phyloP scores from a whole-genome alignment of 768 basidiomycete genomes.

The Inosperma sp. region DNA sequence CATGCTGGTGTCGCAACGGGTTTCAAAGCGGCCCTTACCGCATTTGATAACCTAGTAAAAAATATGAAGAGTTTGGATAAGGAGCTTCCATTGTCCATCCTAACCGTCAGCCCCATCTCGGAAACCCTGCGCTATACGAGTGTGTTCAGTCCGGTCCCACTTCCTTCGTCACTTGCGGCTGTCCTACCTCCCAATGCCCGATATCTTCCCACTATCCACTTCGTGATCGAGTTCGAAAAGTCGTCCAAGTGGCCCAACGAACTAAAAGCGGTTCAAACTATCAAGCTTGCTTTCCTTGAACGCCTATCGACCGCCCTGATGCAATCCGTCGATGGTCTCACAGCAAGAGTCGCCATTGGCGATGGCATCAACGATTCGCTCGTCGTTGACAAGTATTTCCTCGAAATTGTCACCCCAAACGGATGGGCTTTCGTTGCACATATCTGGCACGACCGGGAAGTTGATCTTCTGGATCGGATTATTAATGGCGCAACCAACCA shows the following conservation, averaged over 20 bases:
- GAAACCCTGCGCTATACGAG: slow-evolving; percentile 79
- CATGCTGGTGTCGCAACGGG: slow-evolving; percentile 43
- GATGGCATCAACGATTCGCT: slow-evolving; percentile 44
- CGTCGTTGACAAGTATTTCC: slow-evolving; percentile 60
- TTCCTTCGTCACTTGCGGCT: slow-evolving; percentile 49
- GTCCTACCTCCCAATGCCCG: slow-evolving; percentile 55
- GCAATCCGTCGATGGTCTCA: slow-evolving; percentile 45
- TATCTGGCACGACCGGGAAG: slow-evolving; percentile 88
- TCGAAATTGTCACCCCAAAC: slow-evolving; percentile 74
- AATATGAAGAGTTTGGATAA: slow-evolving; percentile 68
- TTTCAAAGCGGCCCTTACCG: slow-evolving; percentile 68
- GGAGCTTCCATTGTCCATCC: slow-evolving; percentile 71
- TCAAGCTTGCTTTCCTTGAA: slow-evolving; percentile 91
- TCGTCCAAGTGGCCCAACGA: slow-evolving; percentile 96
- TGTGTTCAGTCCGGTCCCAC: slow-evolving; percentile 73
- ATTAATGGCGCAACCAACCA: slow-evolving; percentile 42
- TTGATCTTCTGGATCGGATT: slow-evolving; percentile 67
- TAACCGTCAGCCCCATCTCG: slow-evolving; percentile 71
- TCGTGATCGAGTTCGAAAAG: slow-evolving; percentile 86
- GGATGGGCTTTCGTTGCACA: slow-evolving; percentile 85
- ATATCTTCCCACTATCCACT: slow-evolving; percentile 64
- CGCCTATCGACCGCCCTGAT: slow-evolving; percentile 66
- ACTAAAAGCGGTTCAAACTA: slow-evolving; percentile 84
- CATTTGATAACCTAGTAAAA: slow-evolving; percentile 77
- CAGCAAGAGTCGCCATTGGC: slow-evolving; percentile 56